Evolutionary conservation across 1,284 basidiomycete genomes (phyloP).

Genomic region (Tylopilus sp.): DNA sequence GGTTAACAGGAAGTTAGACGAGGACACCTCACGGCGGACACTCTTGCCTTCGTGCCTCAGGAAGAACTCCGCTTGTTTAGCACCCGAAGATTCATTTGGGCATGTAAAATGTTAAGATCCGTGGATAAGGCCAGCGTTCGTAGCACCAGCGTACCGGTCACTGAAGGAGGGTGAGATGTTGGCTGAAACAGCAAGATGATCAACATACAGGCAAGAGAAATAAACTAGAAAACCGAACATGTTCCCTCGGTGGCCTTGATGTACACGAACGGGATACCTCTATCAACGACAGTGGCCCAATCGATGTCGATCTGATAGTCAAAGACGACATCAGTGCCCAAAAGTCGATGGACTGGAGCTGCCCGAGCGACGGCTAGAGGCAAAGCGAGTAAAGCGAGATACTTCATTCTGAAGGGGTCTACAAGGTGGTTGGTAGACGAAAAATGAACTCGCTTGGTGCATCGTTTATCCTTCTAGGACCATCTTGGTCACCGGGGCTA

Average conservation of each 20-base stretch:
- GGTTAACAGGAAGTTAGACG: conserved; percentile 30
- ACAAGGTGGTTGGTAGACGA: background rate
- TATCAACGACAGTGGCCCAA: no score
- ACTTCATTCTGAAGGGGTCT: conserved; percentile 18
- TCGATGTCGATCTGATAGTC: no score
- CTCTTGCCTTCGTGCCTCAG: conserved; percentile 52
- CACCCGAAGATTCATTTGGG: conserved; percentile 38
- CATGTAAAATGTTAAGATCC: conserved; percentile 46
- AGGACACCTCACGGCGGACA: background rate
- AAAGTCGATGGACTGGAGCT: no score
- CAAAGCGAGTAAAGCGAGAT: conserved; percentile 12
- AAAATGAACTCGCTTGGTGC: no score
- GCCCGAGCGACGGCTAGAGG: conserved; percentile 15
- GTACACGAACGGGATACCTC: no score
- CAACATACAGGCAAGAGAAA: background rate
- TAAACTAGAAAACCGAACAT: no score
- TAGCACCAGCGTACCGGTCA: conserved; percentile 43
- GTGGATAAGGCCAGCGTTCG: conserved; percentile 45
- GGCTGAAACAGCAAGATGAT: conserved; percentile 25
- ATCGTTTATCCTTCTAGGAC: conserved; percentile 12
- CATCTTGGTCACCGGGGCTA: no score
- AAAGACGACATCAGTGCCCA: no score
- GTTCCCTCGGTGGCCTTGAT: no score
- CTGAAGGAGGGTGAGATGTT: conserved; percentile 38
- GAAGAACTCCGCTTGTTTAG: conserved; percentile 51